These are phyloP conservation scores for Trypanosomatidae sp. DNA, from an alignment of 208 protist species.

Conservation along the genomic window DNA sequence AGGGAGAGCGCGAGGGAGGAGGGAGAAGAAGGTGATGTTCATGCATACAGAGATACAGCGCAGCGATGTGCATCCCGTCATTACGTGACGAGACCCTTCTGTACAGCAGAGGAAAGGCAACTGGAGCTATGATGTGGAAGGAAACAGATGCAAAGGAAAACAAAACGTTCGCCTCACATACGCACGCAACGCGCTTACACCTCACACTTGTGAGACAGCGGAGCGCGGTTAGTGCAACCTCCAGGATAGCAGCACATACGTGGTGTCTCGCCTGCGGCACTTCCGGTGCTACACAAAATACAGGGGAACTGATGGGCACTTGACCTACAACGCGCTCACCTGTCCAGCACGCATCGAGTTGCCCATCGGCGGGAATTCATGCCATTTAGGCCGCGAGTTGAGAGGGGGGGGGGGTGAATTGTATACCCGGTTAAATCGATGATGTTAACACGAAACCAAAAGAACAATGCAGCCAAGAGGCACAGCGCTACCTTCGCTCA, in stretches of 20 bases:
- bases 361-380: neutral
- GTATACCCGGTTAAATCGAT: neutral
- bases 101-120: neutral
- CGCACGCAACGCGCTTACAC: neutral
- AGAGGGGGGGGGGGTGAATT: constrained; percentile 10
- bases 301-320: neutral
- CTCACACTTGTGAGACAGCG: neutral
- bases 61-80: neutral
- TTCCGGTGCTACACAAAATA: neutral
- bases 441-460: neutral
- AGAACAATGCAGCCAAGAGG: neutral
- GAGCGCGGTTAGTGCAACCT: neutral
- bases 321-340: neutral
- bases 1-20: neutral
- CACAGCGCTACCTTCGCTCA: neutral
- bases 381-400: neutral
- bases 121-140: neutral
- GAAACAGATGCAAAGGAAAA: neutral
- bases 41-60: neutral
- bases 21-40: neutral
- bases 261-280: neutral
- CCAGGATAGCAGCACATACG: neutral
- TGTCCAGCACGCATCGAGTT: neutral
- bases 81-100: neutral
- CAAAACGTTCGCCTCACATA: neutral